Evolutionary conservation across 495 filamentous ascomycete genomes (phyloP), one percentile per base, ranked within the genome.

Genomic region (Cryomyces minteri): DNA sequence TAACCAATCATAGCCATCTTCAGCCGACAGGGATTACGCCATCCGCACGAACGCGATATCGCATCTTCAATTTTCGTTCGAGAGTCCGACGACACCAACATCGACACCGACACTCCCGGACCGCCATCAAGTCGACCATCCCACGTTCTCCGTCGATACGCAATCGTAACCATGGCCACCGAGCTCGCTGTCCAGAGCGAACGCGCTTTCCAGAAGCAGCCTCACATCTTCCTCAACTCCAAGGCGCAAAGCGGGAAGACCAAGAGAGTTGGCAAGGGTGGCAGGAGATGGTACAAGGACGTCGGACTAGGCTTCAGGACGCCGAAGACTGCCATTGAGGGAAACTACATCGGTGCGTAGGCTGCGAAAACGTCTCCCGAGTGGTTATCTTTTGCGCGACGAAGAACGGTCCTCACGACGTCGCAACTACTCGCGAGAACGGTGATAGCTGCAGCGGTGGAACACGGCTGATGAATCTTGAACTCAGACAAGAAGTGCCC

Each of bases 271-370:
- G 86, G 84, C 61, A 88, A 92, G 77, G 71, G 74, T 46, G 82
- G 82, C 54, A 79, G 87, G 60, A 79, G 90, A 86, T 99, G 87
- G 87, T 96, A 87, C 70, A 99, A 99, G 82, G 92, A 99, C 62
- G 84, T 99, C 62, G 90, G 90, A 64, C 72, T 99, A 66, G 90
- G 90, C 56, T 96, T 99, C 80, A 79, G 83, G 68, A 96, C 92
- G 63, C 90, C 90, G 62, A 87, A 84, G 77, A 82, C 74, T 57
- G 90, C 90, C 59, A 96, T 99, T 74, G 87, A 95, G 71, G 90
- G 90, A 63, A 79, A 66, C 65, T 99, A 95, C 73, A 99, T 99
- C 67, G 88, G 88, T 96, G 92, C 71, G 85, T 74, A 47, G 44
- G 49, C 49, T 41, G 50, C 28, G 46, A 41, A 8, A 7, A 38